These are phyloP conservation scores for Peronospora belbahrii DNA, from an alignment of 352 stramenopile species.

Conservation along the genomic window DNA sequence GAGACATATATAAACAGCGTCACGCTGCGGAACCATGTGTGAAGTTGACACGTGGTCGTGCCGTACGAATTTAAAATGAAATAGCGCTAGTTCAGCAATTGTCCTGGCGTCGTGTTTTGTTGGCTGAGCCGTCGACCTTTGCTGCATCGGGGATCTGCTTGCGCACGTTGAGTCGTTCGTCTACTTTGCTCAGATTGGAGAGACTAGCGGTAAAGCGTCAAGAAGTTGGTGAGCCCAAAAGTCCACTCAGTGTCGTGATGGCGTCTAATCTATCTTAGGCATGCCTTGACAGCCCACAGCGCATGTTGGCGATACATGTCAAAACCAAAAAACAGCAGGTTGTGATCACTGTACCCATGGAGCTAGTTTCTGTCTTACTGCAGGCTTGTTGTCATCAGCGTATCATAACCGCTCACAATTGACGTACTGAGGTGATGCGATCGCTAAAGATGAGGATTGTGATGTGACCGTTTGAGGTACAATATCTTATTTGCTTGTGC, in stretches of 20 bases:
- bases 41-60: slow-evolving; percentile 11
- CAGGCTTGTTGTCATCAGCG: no score
- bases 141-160: slow-evolving; percentile 74
- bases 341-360: no score
- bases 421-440: not conserved
- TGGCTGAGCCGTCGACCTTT: slow-evolving; percentile 85
- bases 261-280: no score
- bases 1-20: not conserved
- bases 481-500: not conserved
- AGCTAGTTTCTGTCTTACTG: no score
- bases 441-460: slow-evolving; percentile 9
- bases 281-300: no score
- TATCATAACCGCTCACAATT: slow-evolving; percentile 25
- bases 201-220: no score
- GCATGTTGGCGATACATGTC: no score
- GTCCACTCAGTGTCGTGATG: no score
- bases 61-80: slow-evolving; percentile 3
- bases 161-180: slow-evolving; percentile 73
- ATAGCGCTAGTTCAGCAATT: slow-evolving; percentile 24
- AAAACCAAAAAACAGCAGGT: no score
- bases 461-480: slow-evolving; percentile 14
- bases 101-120: slow-evolving; percentile 67
- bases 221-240: no score
- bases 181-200: slow-evolving; percentile 89
- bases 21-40: slow-evolving; percentile 10